Conservation (phyloP, 179 eudicot species). For the Actinidia polygama region DNA sequence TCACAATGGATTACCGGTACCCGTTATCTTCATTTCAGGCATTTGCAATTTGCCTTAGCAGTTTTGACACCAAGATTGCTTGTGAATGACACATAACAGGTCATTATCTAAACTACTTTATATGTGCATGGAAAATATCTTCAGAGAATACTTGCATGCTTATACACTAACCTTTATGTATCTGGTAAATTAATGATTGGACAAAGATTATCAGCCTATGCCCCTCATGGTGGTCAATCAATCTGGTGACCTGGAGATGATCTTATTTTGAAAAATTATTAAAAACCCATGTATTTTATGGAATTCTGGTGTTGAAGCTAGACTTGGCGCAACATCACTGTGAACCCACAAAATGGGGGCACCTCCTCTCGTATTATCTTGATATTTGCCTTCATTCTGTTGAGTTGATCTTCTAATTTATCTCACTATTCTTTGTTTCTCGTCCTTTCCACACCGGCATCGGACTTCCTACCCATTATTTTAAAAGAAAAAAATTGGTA, state of each 20-base stretch:
- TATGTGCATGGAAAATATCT: not conserved
- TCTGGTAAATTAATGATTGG: not conserved
- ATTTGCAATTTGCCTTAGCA: conserved; percentile 91
- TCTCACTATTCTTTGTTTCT: not conserved
- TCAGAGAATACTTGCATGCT: not conserved
- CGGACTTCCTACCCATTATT: not conserved
- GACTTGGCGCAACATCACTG: too few relatives aligned
- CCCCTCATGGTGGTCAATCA: too few relatives aligned
- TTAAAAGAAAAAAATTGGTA: not conserved
- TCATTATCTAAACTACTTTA: conserved; percentile 9
- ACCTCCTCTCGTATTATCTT: not conserved
- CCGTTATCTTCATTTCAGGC: conserved; percentile 99
- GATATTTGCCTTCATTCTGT: not conserved
- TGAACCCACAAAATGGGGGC: too few relatives aligned
- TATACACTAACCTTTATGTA: not conserved
- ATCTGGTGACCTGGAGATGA: too few relatives aligned
- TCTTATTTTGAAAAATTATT: too few relatives aligned
- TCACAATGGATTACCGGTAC: conserved; percentile 93
- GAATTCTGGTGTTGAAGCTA: too few relatives aligned
- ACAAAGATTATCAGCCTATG: not conserved
- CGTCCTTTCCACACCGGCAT: not conserved
- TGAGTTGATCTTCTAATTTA: not conserved
- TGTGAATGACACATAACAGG: conserved; percentile 68
- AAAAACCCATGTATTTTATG: too few relatives aligned
- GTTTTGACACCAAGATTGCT: conserved; percentile 94